Evolutionary conservation across 345 rosid genomes (phyloP).

Genomic region (Trapa bicornis): DNA sequence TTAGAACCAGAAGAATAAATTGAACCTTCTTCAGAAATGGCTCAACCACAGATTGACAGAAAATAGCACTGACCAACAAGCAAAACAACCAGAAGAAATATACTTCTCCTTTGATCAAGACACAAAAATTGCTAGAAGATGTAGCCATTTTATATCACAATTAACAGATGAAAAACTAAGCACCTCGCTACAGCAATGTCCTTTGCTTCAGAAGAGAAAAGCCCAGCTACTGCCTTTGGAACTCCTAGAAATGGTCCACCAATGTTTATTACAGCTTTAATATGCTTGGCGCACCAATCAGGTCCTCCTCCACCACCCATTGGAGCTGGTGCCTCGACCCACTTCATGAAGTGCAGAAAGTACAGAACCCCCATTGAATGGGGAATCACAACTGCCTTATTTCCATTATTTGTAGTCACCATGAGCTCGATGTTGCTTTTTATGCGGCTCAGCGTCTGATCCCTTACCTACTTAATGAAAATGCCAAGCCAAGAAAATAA

Average conservation of each 20-base stretch:
- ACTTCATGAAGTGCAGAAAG: slow-evolving; percentile 92
- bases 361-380: slow-evolving; percentile 97
- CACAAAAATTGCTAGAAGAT: neutral
- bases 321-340: slow-evolving; percentile 98
- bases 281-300: slow-evolving; percentile 89
- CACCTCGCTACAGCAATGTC: slow-evolving; percentile 96
- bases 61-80: too few species aligned
- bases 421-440: slow-evolving; percentile 73
- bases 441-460: slow-evolving; percentile 69
- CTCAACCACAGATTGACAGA: too few species aligned
- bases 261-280: slow-evolving; percentile 83
- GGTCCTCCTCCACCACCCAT: slow-evolving; percentile 97
- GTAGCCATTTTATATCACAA: neutral
- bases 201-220: slow-evolving; percentile 90
- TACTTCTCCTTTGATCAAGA: too few species aligned
- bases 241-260: slow-evolving; percentile 95
- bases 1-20: too few species aligned
- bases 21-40: too few species aligned
- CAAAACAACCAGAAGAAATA: too few species aligned
- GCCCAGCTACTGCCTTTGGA: slow-evolving; percentile 79
- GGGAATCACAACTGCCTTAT: slow-evolving; percentile 78
- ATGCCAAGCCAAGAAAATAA: neutral
- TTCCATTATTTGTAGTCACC: slow-evolving; percentile 76
- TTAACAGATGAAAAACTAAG: neutral
- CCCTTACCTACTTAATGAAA: slow-evolving; percentile 51